Evolutionary conservation across 2,329 filamentous ascomycete species (phyloP).

Genomic region (Aspergillus sp.): DNA sequence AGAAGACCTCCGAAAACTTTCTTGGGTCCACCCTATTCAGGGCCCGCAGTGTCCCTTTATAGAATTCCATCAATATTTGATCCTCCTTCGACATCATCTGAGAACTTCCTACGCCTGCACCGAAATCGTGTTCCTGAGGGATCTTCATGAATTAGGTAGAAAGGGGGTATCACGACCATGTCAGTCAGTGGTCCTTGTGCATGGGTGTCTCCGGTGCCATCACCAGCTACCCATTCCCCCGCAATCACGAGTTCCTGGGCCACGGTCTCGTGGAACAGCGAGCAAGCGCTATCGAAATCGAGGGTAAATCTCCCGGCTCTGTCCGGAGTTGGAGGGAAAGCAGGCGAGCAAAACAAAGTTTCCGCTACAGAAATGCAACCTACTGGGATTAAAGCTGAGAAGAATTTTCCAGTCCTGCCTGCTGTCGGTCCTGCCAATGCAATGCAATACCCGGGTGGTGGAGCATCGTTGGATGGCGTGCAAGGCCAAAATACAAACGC

Average conservation of each 20-base stretch:
- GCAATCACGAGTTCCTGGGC: constrained; percentile 30
- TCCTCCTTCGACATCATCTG: neutral
- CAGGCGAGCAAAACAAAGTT: constrained; percentile 16
- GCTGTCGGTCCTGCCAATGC: constrained; percentile 14
- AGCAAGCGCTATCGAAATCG: constrained; percentile 22
- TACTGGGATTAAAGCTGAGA: constrained; percentile 27
- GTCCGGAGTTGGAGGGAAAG: constrained; percentile 23
- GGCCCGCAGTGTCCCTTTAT: constrained; percentile 14
- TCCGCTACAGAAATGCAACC: constrained; percentile 27
- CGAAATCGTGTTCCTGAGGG: neutral
- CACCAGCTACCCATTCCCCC: constrained; percentile 30
- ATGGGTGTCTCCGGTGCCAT: constrained; percentile 34
- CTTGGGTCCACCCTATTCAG: constrained; percentile 30
- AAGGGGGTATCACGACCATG: constrained; percentile 26
- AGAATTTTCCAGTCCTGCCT: constrained; percentile 24
- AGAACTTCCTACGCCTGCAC: neutral
- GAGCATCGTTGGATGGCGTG: constrained; percentile 18
- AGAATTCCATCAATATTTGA: neutral
- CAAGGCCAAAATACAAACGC: constrained; percentile 16
- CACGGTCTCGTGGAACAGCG: constrained; percentile 25
- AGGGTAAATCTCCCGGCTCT: constrained; percentile 22
- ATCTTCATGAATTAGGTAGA: constrained; percentile 15
- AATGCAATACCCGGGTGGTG: constrained; percentile 19
- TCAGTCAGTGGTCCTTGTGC: constrained; percentile 39
- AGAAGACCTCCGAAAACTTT: constrained; percentile 25